Base-by-base conservation (phyloP, 164 flowering plant genomes). In the Annona squamosa region DNA sequence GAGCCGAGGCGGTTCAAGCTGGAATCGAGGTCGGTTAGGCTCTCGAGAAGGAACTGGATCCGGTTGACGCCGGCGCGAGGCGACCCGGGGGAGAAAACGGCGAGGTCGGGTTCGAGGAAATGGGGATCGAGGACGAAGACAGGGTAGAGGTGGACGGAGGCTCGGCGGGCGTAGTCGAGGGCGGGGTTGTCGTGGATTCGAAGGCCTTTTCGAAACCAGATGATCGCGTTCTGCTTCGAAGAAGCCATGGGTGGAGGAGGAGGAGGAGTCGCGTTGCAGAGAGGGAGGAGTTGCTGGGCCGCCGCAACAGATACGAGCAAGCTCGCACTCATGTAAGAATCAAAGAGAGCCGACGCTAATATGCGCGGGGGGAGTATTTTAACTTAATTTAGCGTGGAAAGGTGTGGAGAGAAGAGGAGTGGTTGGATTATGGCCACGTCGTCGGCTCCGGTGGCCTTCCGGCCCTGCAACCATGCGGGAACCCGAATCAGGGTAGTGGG, bases 161-260 rank as follows among this genome's bases (percentile, higher is more conserved):
- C 86, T 44, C 67, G 77, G 48, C 87, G 77, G 4, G 97, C 95
- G 79, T 85, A 63, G 62, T 88, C 80, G 3, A 94, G 87, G 16
- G 97, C 95, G 43, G 97, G 99, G 74, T 92, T 94, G 80, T 94
- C 97, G 80, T 92, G 99, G 75, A 94, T 74, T 71, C 97, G 82
- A 43, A 92, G 89, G 3, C 99, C 97, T 74, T 91, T 94, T 4
- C 99, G 82, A 81, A 94, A 94, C 99, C 99, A 94, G 76, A 92
- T 75, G 63, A 94, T 76, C 2, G 97, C 87, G 74, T 77, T 82
- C 45, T 84, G 63, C 19, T 82, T 82, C 87, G 83, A 83, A 26
- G 37, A 26, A 42, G 46, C 37, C 17, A 42, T 13, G 7, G 74
- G 74, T 48, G 46, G 67, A n/a, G 46, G 16, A 12, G 4, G 68